Evolutionary conservation across 352 stramenopile species (phyloP).

Genomic region (Phytophthora melonis): DNA sequence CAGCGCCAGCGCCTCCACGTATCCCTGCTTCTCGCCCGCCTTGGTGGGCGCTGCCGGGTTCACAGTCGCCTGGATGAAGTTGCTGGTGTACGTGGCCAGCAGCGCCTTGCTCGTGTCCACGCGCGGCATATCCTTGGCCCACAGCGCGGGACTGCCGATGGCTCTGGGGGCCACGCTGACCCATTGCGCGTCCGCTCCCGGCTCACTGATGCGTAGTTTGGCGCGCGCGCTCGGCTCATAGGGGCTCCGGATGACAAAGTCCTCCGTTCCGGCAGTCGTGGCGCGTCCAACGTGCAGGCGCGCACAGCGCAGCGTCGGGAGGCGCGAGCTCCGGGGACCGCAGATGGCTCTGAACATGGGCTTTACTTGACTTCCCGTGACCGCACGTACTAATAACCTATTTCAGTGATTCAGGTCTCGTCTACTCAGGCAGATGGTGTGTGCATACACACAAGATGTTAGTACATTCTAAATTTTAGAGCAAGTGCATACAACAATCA

Average conservation of each 20-base stretch:
- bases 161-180: slow-evolving; percentile 45
- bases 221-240: slow-evolving; percentile 9
- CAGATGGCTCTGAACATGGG: slow-evolving; percentile 22
- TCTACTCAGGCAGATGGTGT: neutral
- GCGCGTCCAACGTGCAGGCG: slow-evolving; percentile 60
- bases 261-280: slow-evolving; percentile 50
- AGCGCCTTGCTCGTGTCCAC: slow-evolving; percentile 63
- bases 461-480: neutral
- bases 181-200: slow-evolving; percentile 28
- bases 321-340: neutral
- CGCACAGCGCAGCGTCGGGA: slow-evolving; percentile 28
- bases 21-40: slow-evolving; percentile 62
- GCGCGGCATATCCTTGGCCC: slow-evolving; percentile 76
- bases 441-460: neutral
- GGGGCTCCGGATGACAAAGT: slow-evolving; percentile 49
- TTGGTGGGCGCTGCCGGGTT: slow-evolving; percentile 50
- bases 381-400: too few species aligned
- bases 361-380: too few species aligned
- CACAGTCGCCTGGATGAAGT: slow-evolving; percentile 70
- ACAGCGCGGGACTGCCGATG: slow-evolving; percentile 71
- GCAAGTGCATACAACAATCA: too few species aligned
- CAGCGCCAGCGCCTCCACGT: slow-evolving; percentile 72
- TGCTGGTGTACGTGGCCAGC: slow-evolving; percentile 52
- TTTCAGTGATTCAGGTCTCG: too few species aligned
- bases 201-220: slow-evolving; percentile 47